A percentile compares a stretch with the other conserved stretches of the same genome.
phyloP scores from a whole-genome alignment of 257 asterid species.

The Coffea canephora region DNA sequence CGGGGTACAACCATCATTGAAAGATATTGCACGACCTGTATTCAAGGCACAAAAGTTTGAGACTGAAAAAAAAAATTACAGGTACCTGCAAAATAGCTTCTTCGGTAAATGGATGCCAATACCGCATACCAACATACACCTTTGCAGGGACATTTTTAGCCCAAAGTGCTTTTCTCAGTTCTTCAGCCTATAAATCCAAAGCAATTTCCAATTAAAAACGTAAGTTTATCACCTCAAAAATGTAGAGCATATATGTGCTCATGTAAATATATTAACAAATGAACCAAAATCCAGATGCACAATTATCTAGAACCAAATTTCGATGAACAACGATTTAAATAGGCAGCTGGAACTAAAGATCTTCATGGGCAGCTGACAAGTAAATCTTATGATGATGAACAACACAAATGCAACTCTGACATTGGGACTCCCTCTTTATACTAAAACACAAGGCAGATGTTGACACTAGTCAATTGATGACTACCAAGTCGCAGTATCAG shows the following conservation, averaged over 20 bases:
- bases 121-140: constrained; percentile 97
- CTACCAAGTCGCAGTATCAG: not conserved
- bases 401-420: not conserved
- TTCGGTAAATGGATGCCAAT: constrained; percentile 99
- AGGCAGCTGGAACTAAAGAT: not conserved
- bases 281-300: not conserved
- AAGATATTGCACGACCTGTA: constrained; percentile 1
- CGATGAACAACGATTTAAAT: not conserved
- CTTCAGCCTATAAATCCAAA: constrained; percentile 72
- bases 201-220: constrained; percentile 17
- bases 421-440: not conserved
- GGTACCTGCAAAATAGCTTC: constrained; percentile 94
- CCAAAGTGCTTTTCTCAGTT: constrained; percentile 70
- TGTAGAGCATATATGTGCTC: too few species aligned
- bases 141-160: constrained; percentile 81
- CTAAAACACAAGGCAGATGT: not conserved
- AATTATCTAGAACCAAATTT: not conserved
- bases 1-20: not conserved
- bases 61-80: not conserved
- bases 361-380: not conserved
- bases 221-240: too few species aligned
- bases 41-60: not conserved
- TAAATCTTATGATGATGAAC: constrained; percentile 3
- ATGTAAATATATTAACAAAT: not conserved
- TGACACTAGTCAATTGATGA: not conserved